These are phyloP conservation scores for Fusarium sp. DNA, from an alignment of 2,329 filamentous ascomycete species.

Conservation along the genomic window DNA sequence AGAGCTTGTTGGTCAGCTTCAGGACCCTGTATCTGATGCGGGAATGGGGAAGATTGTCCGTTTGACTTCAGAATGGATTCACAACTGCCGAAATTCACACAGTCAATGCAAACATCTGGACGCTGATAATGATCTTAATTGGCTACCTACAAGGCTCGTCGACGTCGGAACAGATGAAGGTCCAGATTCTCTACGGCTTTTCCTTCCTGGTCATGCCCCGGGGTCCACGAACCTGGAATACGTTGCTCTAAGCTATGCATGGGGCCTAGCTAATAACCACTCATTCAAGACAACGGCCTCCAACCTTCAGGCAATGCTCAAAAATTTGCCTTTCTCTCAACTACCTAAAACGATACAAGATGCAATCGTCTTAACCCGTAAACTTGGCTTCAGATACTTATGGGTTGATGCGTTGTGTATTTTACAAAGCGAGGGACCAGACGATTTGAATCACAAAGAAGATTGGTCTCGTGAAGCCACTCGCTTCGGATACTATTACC, in stretches of 20 bases:
- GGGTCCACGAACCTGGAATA: no score
- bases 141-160: neutral
- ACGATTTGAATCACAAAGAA: neutral
- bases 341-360: neutral
- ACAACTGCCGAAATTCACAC: neutral
- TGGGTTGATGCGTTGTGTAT: neutral
- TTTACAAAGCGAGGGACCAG: neutral
- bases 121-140: no score
- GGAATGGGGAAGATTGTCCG: neutral
- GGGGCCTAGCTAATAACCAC: neutral
- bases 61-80: neutral
- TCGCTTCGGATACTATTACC: neutral
- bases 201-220: neutral
- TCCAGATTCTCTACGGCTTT: neutral
- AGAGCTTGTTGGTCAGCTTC: neutral
- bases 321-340: neutral
- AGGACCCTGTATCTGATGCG: neutral
- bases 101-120: no score
- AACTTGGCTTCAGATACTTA: neutral
- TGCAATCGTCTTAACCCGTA: neutral
- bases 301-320: no score
- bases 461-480: neutral
- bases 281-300: neutral
- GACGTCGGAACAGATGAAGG: neutral
- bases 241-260: neutral